A percentile compares a stretch with the other conserved stretches of the same genome.
Evolutionary conservation across 805 yeast species (phyloP).

Genomic region (Monosporozyma unispora): DNA sequence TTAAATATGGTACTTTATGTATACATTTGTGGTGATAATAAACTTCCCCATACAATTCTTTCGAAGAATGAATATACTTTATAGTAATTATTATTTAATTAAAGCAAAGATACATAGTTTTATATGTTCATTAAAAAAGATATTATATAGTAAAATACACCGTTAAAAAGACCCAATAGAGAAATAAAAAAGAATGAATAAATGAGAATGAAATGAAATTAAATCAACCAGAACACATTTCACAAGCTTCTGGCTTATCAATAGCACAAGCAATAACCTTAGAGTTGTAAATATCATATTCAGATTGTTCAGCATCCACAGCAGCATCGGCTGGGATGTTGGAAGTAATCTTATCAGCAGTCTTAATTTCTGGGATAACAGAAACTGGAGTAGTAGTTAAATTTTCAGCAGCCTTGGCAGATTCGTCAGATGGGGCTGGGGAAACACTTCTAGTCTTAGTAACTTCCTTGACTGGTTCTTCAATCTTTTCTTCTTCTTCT

Average conservation of each 20-base stretch:
- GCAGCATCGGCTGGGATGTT: constrained; percentile 27
- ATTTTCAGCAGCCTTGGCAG: constrained; percentile 16
- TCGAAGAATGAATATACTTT: not conserved
- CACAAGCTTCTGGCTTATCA: constrained; percentile 93
- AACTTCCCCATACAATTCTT: too few species aligned
- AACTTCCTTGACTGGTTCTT: constrained; percentile 8
- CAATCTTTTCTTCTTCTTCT: constrained; percentile 6
- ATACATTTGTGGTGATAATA: too few species aligned
- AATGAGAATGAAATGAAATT: not conserved
- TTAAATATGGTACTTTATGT: too few species aligned
- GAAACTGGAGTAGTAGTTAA: constrained; percentile 26
- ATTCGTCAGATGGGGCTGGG: constrained; percentile 26
- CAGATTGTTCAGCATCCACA: constrained; percentile 34
- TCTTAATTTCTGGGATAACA: constrained; percentile 23
- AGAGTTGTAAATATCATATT: constrained; percentile 80
- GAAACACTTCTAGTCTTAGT: constrained; percentile 25
- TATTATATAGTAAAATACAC: constrained; percentile 2
- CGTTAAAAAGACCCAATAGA: constrained; percentile 4
- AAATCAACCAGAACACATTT: constrained; percentile 92
- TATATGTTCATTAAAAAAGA: not conserved
- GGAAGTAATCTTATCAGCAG: constrained; percentile 24
- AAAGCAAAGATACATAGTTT: not conserved
- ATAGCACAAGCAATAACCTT: constrained; percentile 95
- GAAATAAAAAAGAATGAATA: constrained; percentile 1
- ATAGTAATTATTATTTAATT: not conserved